Conservation (phyloP, 495 filamentous ascomycete species). For the Wilcoxina mikolae region DNA sequence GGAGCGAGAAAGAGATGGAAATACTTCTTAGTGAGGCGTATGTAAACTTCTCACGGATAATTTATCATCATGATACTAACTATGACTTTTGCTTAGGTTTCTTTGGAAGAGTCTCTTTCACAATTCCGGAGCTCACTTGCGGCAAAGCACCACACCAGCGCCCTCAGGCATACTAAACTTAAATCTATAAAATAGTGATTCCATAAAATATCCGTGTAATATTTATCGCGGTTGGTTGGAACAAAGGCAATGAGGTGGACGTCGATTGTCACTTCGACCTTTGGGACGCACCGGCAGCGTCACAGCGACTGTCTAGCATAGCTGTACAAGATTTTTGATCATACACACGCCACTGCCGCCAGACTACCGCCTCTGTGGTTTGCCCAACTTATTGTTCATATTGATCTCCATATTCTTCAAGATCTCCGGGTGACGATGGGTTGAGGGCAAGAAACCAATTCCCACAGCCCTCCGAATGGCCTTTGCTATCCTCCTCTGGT, state of each 20-base stretch:
- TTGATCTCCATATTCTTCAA: slow-evolving; percentile 30
- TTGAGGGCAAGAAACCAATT: slow-evolving; percentile 79
- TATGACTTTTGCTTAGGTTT: slow-evolving; percentile 21
- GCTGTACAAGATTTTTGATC: too few species aligned
- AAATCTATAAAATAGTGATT: too few species aligned
- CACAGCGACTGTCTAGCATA: too few species aligned
- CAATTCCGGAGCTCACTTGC: slow-evolving; percentile 26
- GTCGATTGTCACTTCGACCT: too few species aligned
- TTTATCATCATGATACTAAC: not conserved
- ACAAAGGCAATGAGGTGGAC: too few species aligned
- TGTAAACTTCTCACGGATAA: slow-evolving; percentile 19
- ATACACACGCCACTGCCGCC: too few species aligned
- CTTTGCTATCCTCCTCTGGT: slow-evolving; percentile 85
- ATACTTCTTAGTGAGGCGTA: slow-evolving; percentile 75
- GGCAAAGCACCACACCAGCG: slow-evolving; percentile 2
- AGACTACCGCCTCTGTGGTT: too few species aligned
- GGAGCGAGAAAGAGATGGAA: slow-evolving; percentile 97
- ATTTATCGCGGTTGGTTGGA: too few species aligned
- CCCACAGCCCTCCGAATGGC: slow-evolving; percentile 78
- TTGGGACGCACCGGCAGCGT: too few species aligned
- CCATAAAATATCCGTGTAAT: too few species aligned
- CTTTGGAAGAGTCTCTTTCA: slow-evolving; percentile 27
- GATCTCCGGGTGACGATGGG: slow-evolving; percentile 85
- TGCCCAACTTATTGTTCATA: slow-evolving; percentile 1
- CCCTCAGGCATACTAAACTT: not conserved